Evolutionary conservation across 192 early-diverging fungal species (phyloP), one percentile per base, ranked within the genome.

Genomic region (Lobosporangium transversale): DNA sequence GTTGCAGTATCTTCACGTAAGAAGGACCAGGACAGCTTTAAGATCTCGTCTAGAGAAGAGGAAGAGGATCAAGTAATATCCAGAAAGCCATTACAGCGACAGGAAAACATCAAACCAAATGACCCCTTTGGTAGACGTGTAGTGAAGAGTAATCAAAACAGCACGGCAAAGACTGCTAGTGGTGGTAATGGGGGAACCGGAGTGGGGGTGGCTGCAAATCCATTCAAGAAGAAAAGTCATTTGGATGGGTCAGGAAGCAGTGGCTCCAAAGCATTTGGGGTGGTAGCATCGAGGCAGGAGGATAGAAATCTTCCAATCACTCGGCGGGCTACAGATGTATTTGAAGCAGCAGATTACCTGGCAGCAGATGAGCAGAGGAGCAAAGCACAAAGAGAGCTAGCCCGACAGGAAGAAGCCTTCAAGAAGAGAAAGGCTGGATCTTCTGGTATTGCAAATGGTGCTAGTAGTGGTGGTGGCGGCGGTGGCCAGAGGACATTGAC

Each of bases 41-140:
- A 31, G 30, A 47, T 62, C 20, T 55, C 59, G 11, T 51, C 64
- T 0, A 54, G 53, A 35, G 45, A 59, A 4, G 73, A 76, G 18
- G 73, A 76, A 2, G 73, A 76, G 18, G 73, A 76, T 1, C 30
- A 67, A 8, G 73, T 62, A 15, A 1, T 76, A 51, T 63, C 66
- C 24, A 47, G 63, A 21, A 61, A 33, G n/a, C 40, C 73, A 4
- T 51, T 76, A 15, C 58, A 76, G 26, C 30, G 59, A 11, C 45
- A 48, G 7, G 64, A 60, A 0, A 47, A 58, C 20, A 29, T 76
- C 45, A 44, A 51, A 9, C 17, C 64, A 7, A 67, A 76, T 29
- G 73, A 76, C 67, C 73, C 73, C 0, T 76, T 76, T 43, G 73
- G 73, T 21, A 49, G 73, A 61, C 63, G 71, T 7, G 71, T 76